Evolutionary conservation across 108 stramenopile species (phyloP).

Genomic region (Discostella stelligeroides): DNA sequence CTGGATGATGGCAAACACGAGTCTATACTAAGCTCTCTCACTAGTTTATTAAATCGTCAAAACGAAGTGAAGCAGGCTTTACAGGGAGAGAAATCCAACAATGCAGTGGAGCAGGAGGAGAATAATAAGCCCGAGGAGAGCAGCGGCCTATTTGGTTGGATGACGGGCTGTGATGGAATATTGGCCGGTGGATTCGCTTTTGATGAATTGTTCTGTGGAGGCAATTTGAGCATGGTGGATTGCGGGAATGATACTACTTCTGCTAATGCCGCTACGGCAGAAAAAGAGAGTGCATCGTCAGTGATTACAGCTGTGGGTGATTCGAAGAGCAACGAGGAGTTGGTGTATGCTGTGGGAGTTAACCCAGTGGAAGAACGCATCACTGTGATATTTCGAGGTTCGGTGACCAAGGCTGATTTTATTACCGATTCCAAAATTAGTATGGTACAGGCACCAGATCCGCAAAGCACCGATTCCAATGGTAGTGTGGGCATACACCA

Average conservation of each 20-base stretch:
- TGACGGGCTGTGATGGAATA: constrained; percentile 38
- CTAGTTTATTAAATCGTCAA: constrained; percentile 17
- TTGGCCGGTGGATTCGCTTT: constrained; percentile 41
- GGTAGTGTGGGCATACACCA: constrained; percentile 52
- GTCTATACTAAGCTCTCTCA: constrained; percentile 32
- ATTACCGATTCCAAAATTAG: constrained; percentile 62
- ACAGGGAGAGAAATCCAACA: too few relatives aligned
- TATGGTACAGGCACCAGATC: constrained; percentile 51
- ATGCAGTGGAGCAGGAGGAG: constrained; percentile 3
- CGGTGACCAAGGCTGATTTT: constrained; percentile 68
- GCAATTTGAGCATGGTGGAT: constrained; percentile 15
- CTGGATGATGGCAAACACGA: constrained; percentile 54
- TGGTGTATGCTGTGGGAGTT: constrained; percentile 66
- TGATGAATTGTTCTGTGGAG: constrained; percentile 32
- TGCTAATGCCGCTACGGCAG: background rate
- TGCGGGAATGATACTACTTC: background rate
- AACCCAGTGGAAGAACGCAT: constrained; percentile 53
- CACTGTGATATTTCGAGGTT: constrained; percentile 69
- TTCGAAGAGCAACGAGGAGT: constrained; percentile 54
- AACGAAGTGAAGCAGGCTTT: constrained; percentile 12
- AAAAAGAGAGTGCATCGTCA: constrained; percentile 14
- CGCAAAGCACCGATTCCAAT: constrained; percentile 13
- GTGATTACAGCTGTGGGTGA: constrained; percentile 58
- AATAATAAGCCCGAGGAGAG: background rate
- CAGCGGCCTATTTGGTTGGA: constrained; percentile 21